These are phyloP conservation scores for Cicer yamashitae DNA, from an alignment of 306 rosid genomes.

Conservation along the genomic window DNA sequence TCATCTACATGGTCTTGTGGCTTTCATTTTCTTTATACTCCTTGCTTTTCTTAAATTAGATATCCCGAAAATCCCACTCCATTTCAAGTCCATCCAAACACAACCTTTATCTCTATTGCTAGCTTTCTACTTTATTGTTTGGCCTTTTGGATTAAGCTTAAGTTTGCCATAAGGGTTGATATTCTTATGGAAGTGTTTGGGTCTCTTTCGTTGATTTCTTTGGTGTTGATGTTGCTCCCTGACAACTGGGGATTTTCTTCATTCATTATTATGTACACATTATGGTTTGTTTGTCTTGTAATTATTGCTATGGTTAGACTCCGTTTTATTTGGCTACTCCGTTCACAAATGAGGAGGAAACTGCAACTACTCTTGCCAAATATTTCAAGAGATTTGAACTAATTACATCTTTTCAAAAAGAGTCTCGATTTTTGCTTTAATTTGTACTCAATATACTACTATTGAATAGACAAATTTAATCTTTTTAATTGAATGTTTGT, in stretches of 20 bases:
- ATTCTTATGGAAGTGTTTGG: slow-evolving; percentile 5
- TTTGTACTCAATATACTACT: no score
- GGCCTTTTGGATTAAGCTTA: background rate
- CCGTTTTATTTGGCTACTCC: background rate
- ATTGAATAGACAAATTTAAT: no score
- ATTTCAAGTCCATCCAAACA: slow-evolving; percentile 4
- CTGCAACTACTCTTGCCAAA: background rate
- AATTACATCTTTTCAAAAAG: no score
- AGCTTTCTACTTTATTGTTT: slow-evolving; percentile 9
- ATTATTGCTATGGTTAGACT: background rate
- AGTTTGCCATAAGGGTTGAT: background rate
- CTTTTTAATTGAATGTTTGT: no score
- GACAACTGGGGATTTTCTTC: background rate
- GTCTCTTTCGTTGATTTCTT: slow-evolving; percentile 17
- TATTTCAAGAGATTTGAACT: background rate
- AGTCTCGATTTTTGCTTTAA: no score
- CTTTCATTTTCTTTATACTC: slow-evolving; percentile 10
- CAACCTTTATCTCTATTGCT: background rate
- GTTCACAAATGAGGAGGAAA: background rate
- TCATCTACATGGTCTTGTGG: background rate
- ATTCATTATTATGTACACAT: background rate
- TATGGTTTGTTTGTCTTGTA: background rate
- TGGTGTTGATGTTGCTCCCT: slow-evolving; percentile 4
- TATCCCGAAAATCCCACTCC: background rate
- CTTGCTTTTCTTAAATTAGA: background rate